phyloP scores from a whole-genome alignment of 148 eudicot species.

The Persicaria tinctoria region DNA sequence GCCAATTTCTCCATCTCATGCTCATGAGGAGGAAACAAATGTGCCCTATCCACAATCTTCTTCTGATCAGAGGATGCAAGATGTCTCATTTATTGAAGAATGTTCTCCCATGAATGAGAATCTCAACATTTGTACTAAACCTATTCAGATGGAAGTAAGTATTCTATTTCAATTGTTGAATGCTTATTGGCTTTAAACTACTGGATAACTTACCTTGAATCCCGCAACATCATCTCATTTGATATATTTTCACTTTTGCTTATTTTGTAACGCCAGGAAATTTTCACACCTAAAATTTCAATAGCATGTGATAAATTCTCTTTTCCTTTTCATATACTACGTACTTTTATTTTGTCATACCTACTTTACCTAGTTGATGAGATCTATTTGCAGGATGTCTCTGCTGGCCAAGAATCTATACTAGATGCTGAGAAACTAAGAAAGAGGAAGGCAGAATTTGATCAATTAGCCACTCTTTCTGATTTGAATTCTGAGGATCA shows the following conservation, averaged over 20 bases:
- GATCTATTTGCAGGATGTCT: constrained; percentile 24
- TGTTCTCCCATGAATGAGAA: not conserved
- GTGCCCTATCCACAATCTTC: constrained; percentile 11
- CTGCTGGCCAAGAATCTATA: constrained; percentile 19
- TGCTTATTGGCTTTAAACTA: not conserved
- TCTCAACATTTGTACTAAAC: not conserved
- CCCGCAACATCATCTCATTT: not conserved
- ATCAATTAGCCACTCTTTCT: constrained; percentile 18
- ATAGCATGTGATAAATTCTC: not conserved
- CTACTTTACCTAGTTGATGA: not conserved
- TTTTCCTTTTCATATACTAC: not conserved
- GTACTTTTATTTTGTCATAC: not conserved
- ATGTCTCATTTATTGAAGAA: constrained; percentile 14
- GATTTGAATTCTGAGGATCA: constrained; percentile 17
- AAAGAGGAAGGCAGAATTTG: constrained; percentile 18
- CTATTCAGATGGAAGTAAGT: constrained; percentile 41
- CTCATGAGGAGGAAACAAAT: not conserved
- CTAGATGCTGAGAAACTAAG: constrained; percentile 18
- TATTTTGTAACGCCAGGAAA: not conserved
- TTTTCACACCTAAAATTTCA: not conserved
- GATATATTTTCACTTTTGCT: not conserved
- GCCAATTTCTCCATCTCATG: constrained; percentile 6
- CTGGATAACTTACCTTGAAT: not conserved
- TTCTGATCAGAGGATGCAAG: constrained; percentile 13
- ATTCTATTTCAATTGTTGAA: not conserved